These are phyloP conservation scores for Irpex sp. DNA, from an alignment of 1,284 basidiomycete genomes.

Conservation along the genomic window DNA sequence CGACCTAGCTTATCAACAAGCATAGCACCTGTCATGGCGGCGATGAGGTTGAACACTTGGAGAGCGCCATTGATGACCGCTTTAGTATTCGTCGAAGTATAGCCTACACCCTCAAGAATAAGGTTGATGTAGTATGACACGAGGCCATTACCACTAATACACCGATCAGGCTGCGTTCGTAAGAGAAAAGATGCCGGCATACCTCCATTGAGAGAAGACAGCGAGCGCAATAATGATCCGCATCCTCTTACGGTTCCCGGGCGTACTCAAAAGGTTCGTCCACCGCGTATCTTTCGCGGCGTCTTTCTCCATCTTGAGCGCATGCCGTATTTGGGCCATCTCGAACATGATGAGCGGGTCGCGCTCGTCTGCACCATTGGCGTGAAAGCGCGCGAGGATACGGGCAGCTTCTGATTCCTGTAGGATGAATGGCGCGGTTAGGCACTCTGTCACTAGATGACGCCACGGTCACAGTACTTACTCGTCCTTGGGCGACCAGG, in stretches of 20 bases:
- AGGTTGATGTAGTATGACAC: constrained; percentile 68
- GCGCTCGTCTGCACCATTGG: constrained; percentile 44
- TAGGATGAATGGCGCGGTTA: not conserved
- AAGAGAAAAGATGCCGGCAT: constrained; percentile 12
- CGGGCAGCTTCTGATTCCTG: constrained; percentile 50
- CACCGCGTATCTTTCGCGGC: constrained; percentile 44
- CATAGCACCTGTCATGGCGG: constrained; percentile 53
- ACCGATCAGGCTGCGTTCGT: not conserved
- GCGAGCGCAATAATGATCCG: constrained; percentile 54
- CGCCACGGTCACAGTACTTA: constrained; percentile 25
- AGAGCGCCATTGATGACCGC: constrained; percentile 61
- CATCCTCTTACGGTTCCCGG: constrained; percentile 60
- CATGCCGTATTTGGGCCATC: constrained; percentile 60
- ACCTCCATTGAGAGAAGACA: constrained; percentile 69
- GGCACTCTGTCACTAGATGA: not conserved
- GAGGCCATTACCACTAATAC: constrained; percentile 57
- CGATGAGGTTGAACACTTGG: constrained; percentile 46
- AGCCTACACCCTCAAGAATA: constrained; percentile 58
- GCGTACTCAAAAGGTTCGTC: constrained; percentile 47
- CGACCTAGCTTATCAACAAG: constrained; percentile 60
- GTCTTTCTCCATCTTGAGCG: constrained; percentile 55
- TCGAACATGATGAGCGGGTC: constrained; percentile 58
- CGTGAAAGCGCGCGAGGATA: constrained; percentile 63
- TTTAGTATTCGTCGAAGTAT: constrained; percentile 48
- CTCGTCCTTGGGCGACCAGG: constrained; percentile 57